Base-by-base conservation (phyloP, 2,329 filamentous ascomycete genomes). In the Cladosporium oxysporum region DNA sequence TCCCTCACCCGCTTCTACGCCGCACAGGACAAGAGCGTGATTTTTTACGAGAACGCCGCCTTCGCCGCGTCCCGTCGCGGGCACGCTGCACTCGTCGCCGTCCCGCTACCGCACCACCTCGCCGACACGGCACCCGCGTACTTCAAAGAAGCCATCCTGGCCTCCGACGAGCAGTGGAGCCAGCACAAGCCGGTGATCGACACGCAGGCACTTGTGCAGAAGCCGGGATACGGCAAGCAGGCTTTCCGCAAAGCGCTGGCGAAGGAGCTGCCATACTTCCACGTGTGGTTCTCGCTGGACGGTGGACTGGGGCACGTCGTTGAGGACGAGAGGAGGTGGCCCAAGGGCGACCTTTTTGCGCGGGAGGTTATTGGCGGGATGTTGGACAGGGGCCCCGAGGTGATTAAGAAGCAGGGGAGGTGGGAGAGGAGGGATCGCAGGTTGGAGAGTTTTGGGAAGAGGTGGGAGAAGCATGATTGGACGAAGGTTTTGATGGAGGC, bases 261-360 rank as follows among this genome's bases (percentile, higher is more conserved):
- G 14, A 97, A 96, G 80, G 94, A 99, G 81, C 94, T 96, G 91
- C 94, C 96, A 0, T 99, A 99, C 77, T 99, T 99, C 74, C 95
- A 99, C 77, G 94, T 90, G 23, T 99, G 94, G 93, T 98, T 98
- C 76, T 87, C 88, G 62, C 82, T 99, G 0, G 93, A 99, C 75
- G 95, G 95, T 2, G 95, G 95, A 0, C 79, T 99, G 70, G 95
- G 92, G 0, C 95, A 99, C 77, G 83, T 99, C 10, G 91, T 99
- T 0, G 95, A 99, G 79, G 91, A 99, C 72, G 83, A 88, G 31
- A 85, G 88, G 58, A 83, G 88, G 60, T 99, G 95, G 95, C 96
- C 96, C 0, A 87, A 85, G 72, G 94, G 94, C 0, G 95, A 99
- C 78, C 77, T 97, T 21, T 99, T 99, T 76, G 95, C 95, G 2